phyloP scores from a whole-genome alignment of 2,329 filamentous ascomycete genomes.

The Clonostachys rosea region DNA sequence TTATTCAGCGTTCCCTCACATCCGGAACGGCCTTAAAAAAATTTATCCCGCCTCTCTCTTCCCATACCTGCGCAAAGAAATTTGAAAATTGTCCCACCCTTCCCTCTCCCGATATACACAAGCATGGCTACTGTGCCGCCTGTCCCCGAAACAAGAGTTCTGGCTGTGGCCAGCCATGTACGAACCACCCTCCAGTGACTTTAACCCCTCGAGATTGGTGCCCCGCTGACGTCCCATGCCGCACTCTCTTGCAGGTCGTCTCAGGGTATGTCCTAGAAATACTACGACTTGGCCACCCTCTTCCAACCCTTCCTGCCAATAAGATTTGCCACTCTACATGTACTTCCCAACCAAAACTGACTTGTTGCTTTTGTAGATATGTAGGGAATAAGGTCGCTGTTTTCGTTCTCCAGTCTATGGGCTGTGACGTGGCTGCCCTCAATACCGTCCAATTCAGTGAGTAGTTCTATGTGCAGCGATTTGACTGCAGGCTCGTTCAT shows the following conservation, averaged over 20 bases:
- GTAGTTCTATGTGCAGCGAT: slow-evolving; percentile 15
- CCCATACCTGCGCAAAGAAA: too few relatives aligned
- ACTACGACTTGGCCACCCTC: neutral
- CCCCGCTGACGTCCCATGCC: slow-evolving; percentile 4
- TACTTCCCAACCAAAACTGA: neutral
- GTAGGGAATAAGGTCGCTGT: slow-evolving; percentile 97
- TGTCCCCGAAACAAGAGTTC: slow-evolving; percentile 59
- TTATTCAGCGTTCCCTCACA: too few relatives aligned
- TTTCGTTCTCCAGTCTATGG: slow-evolving; percentile 88
- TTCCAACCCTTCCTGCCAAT: neutral
- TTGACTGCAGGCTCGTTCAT: too few relatives aligned
- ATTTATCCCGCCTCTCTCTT: too few relatives aligned
- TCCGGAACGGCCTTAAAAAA: too few relatives aligned
- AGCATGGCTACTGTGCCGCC: slow-evolving; percentile 2
- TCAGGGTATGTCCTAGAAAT: slow-evolving; percentile 26
- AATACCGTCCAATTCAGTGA: slow-evolving; percentile 98
- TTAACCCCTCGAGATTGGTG: neutral
- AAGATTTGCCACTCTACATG: slow-evolving; percentile 2
- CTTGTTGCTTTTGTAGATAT: slow-evolving; percentile 53
- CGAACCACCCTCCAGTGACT: slow-evolving; percentile 21
- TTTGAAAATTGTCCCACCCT: too few relatives aligned
- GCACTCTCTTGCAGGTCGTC: slow-evolving; percentile 37
- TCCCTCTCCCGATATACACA: neutral
- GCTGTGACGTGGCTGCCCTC: slow-evolving; percentile 88
- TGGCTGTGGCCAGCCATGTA: slow-evolving; percentile 96